Evolutionary conservation across 2,329 filamentous ascomycete species (phyloP), one percentile per base, ranked within the genome.

Genomic region (Pseudonectria buxi): DNA sequence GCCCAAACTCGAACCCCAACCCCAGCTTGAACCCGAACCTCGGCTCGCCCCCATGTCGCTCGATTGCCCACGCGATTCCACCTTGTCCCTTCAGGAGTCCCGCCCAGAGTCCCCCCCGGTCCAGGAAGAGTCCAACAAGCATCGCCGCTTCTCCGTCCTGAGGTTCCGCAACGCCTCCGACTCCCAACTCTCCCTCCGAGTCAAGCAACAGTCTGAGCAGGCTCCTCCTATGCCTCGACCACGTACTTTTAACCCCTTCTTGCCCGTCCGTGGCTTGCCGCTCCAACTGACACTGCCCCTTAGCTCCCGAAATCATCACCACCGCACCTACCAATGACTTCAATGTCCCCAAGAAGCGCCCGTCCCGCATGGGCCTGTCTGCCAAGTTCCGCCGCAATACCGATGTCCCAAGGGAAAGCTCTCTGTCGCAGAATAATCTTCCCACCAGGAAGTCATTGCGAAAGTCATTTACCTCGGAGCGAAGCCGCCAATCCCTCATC

Each of bases 161-260:
- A 81, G 83, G 55, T 88, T 92, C 59, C 84, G 88, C 53, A 89
- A 95, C 73, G 89, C 87, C 43, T 95, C 89, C 7, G 90, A 96
- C 64, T 84, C 88, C 33, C 88, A 95, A 60, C 66, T 96, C 42
- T 87, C 86, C 10, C 69, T 79, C 22, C 76, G 78, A 57, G 82
- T 83, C 34, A 88, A 82, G 57, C 76, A 83, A 51, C 81, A 87
- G 37, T 66, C 69, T 41, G 66, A 71, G 51, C 71, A 66, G 49
- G 62, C 69, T 14, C 77, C 71, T 51, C 79, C 70, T 50, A 69
- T 75, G 54, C 78, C 68, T 56, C 74, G 64, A 63, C 73, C 18
- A 22, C 18, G 18, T 22, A 69, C 78, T 76, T 46, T 61, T 64
- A 29, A 40, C 35, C 36, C 44, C 30, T 36, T 32, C 40, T 37